These are phyloP conservation scores for Calonectria pauciramosa DNA, from an alignment of 2,329 filamentous ascomycete genomes.

Conservation along the genomic window DNA sequence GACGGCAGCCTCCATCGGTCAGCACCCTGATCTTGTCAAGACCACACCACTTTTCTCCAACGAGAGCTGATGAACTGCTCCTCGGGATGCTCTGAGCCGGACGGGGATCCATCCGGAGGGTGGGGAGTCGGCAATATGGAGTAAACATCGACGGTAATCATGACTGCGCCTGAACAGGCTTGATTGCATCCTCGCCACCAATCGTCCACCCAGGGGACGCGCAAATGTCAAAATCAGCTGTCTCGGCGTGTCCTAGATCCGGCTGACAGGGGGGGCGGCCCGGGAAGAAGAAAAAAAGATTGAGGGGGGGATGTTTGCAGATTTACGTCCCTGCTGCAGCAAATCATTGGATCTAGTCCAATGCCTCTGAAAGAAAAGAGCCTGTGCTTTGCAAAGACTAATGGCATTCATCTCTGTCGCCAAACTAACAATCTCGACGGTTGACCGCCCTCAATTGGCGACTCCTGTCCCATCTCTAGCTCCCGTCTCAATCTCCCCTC, in stretches of 20 bases:
- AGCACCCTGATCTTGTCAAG: constrained; percentile 29
- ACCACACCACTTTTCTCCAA: constrained; percentile 38
- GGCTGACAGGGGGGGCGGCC: constrained; percentile 30
- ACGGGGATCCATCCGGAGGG: constrained; percentile 17
- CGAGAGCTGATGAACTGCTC: constrained; percentile 12
- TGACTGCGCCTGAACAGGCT: constrained; percentile 10
- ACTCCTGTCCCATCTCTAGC: not conserved
- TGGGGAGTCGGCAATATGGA: constrained; percentile 15
- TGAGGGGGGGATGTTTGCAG: not conserved
- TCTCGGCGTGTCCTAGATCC: constrained; percentile 35
- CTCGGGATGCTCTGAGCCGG: constrained; percentile 36
- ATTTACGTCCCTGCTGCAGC: not conserved
- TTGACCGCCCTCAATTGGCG: constrained; percentile 29
- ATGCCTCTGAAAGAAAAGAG: constrained; percentile 2
- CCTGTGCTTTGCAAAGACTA: not conserved
- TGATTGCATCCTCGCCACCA: constrained; percentile 29
- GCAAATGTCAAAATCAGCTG: constrained; percentile 43
- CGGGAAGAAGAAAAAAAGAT: not conserved
- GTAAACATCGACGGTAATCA: constrained; percentile 30
- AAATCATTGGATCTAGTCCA: not conserved
- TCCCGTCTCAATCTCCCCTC: constrained; percentile 16
- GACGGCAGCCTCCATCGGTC: constrained; percentile 24
- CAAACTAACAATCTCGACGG: not conserved
- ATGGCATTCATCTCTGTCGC: not conserved
- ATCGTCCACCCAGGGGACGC: constrained; percentile 35